phyloP scores from a whole-genome alignment of 2,329 filamentous ascomycete species.

The Trichoderma harzianum region DNA sequence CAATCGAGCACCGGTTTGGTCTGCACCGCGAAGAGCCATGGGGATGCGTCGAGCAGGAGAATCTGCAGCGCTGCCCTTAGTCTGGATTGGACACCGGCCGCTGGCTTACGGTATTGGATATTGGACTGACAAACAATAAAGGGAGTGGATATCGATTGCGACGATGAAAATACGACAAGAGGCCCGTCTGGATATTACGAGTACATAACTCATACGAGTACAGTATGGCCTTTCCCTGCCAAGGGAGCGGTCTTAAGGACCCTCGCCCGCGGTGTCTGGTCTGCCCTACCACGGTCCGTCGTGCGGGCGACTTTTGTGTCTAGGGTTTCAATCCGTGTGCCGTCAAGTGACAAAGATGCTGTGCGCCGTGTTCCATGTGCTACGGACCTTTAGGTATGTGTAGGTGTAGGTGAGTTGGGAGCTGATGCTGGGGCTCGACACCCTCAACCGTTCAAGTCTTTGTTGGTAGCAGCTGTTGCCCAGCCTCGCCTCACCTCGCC shows the following conservation, averaged over 20 bases:
- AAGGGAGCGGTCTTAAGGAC: constrained; percentile 7
- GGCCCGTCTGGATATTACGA: background rate
- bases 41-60: background rate
- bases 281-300: background rate
- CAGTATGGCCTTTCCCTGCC: background rate
- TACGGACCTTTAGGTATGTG: background rate
- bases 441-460: background rate
- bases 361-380: background rate
- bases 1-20: background rate
- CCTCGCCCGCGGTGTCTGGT: background rate
- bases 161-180: background rate
- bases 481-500: background rate
- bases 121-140: background rate
- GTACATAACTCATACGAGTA: background rate
- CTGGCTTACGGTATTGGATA: background rate
- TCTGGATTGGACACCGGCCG: constrained; percentile 11
- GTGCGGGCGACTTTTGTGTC: background rate
- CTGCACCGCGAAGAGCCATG: background rate
- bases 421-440: background rate
- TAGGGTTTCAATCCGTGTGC: background rate
- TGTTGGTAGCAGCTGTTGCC: background rate
- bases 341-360: background rate
- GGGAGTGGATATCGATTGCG: constrained; percentile 7
- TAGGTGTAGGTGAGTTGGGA: background rate
- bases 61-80: constrained; percentile 4